These are phyloP conservation scores for Cantharellus anzutake DNA, from an alignment of 768 basidiomycete species.

Conservation along the genomic window DNA sequence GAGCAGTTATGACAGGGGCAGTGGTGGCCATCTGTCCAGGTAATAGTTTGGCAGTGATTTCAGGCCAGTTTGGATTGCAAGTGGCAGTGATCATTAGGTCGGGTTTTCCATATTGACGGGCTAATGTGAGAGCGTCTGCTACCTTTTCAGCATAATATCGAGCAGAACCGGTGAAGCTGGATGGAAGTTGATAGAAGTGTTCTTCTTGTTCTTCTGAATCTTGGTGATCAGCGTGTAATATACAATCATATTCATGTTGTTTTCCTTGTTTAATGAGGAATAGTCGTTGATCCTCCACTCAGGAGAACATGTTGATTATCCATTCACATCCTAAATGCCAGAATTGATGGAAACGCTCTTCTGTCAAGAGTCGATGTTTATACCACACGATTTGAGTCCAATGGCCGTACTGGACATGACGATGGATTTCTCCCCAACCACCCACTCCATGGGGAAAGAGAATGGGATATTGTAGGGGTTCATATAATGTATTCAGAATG, in stretches of 20 bases:
- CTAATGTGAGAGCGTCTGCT: constrained; percentile 27
- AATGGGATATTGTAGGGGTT: constrained; percentile 21
- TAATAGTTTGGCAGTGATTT: constrained; percentile 21
- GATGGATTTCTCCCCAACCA: constrained; percentile 17
- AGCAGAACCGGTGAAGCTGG: constrained; percentile 24
- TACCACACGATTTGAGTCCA: constrained; percentile 21
- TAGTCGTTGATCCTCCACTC: constrained; percentile 2
- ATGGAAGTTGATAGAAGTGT: too few species aligned
- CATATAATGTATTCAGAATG: constrained; percentile 18
- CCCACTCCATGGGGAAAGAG: constrained; percentile 21
- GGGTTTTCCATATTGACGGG: constrained; percentile 17
- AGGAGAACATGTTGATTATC: constrained; percentile 22
- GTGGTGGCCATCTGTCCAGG: constrained; percentile 21
- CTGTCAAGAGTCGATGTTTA: constrained; percentile 16
- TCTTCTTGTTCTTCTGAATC: too few species aligned
- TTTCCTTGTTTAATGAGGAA: background rate
- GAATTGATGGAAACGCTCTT: constrained; percentile 19
- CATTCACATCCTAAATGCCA: constrained; percentile 20
- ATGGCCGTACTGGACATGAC: background rate
- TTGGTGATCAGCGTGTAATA: too few species aligned
- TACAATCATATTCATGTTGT: background rate
- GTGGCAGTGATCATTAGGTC: constrained; percentile 37
- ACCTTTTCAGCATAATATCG: constrained; percentile 22
- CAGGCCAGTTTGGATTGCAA: constrained; percentile 31
- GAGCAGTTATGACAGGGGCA: constrained; percentile 19